Evolutionary conservation across 345 rosid genomes (phyloP).

Genomic region (Populus pruinosa): DNA sequence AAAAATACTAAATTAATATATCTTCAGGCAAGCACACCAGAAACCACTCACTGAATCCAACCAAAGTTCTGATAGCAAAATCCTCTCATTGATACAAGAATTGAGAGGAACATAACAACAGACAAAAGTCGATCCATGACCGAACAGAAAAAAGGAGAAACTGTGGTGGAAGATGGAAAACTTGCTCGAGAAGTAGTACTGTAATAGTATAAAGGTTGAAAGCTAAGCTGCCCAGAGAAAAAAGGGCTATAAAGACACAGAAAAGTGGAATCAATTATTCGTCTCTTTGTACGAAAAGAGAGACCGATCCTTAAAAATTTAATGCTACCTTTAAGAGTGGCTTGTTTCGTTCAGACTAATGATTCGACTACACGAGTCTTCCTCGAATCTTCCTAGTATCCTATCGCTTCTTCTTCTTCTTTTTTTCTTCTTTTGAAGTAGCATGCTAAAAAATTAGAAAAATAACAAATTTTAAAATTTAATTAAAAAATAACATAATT

Average conservation of each 20-base stretch:
- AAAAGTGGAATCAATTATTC: neutral
- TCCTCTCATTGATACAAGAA: neutral
- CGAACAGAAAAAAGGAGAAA: neutral
- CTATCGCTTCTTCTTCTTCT: no score
- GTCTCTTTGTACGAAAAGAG: neutral
- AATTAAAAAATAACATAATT: no score
- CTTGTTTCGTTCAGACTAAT: neutral
- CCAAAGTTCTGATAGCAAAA: neutral
- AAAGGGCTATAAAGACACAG: neutral
- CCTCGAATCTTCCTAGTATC: neutral
- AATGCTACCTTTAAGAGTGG: neutral
- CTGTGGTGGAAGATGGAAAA: neutral
- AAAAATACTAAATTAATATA: no score
- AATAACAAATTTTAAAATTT: no score
- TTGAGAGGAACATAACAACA: no score
- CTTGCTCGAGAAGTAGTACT: neutral
- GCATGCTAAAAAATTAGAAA: no score
- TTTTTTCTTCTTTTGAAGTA: no score
- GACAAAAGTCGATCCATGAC: neutral
- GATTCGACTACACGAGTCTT: neutral
- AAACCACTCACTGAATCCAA: no score
- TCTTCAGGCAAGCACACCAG: no score
- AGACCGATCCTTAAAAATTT: no score
- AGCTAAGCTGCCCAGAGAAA: no score
- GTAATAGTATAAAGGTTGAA: neutral